Evolutionary conservation across 495 filamentous ascomycete genomes (phyloP).

Genomic region (Trichoderma gamsii): DNA sequence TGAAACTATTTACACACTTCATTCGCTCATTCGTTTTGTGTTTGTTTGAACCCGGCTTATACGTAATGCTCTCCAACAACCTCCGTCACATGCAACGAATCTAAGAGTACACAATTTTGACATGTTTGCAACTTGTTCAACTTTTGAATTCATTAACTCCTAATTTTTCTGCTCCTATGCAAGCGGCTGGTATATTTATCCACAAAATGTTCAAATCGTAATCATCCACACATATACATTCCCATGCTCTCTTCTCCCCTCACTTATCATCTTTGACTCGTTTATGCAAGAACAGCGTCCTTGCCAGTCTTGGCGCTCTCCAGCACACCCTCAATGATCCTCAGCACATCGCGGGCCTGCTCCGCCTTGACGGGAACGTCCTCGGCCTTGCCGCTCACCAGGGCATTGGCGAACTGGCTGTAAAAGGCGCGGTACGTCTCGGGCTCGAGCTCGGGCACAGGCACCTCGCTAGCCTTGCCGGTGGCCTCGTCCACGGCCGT

Average conservation of each 20-base stretch:
- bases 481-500: slow-evolving; percentile 35
- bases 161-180: not conserved
- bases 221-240: not conserved
- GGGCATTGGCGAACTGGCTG: slow-evolving; percentile 58
- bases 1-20: not conserved
- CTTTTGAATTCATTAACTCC: not conserved
- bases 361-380: slow-evolving; percentile 63
- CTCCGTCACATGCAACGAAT: no score
- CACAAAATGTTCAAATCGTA: not conserved
- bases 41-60: not conserved
- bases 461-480: slow-evolving; percentile 31
- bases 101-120: no score
- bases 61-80: no score
- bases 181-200: not conserved
- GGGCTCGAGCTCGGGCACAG: slow-evolving; percentile 57
- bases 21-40: not conserved
- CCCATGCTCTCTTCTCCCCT: not conserved
- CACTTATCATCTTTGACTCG: not conserved
- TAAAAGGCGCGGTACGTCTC: slow-evolving; percentile 72
- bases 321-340: slow-evolving; percentile 64
- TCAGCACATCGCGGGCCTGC: slow-evolving; percentile 65
- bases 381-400: slow-evolving; percentile 52
- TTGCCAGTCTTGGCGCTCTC: slow-evolving; percentile 61
- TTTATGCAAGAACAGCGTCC: slow-evolving; percentile 46
- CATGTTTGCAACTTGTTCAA: no score